Evolutionary conservation across 225 moss, liverwort and hornwort genomes (phyloP).

Genomic region (Sphagnum tenellum): DNA sequence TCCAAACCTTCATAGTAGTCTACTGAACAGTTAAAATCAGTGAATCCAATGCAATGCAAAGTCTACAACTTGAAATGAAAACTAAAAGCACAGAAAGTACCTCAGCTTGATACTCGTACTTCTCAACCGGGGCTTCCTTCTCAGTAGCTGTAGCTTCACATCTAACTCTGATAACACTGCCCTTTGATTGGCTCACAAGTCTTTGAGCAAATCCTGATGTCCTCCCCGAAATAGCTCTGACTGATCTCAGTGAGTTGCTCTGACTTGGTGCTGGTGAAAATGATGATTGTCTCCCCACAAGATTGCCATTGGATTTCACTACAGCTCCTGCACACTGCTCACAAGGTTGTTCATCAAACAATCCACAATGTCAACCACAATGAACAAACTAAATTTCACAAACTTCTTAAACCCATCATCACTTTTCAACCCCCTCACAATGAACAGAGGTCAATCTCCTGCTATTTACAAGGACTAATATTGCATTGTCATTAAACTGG

Average conservation of each 20-base stretch:
- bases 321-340: constrained; percentile 18
- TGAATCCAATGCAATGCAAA: not conserved
- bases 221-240: constrained; percentile 31
- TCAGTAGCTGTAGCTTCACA: constrained; percentile 22
- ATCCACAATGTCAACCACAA: too few relatives aligned
- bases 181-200: constrained; percentile 10
- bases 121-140: constrained; percentile 30
- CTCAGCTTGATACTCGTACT: constrained; percentile 70
- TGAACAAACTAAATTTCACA: too few relatives aligned
- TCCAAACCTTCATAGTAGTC: not conserved
- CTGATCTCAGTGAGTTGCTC: constrained; percentile 24
- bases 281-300: constrained; percentile 13
- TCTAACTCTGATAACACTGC: constrained; percentile 20
- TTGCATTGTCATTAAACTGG: not conserved
- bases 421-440: too few relatives aligned
- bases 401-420: too few relatives aligned
- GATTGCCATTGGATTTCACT: constrained; percentile 3
- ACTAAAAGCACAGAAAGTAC: constrained; percentile 10
- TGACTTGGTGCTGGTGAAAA: constrained; percentile 20
- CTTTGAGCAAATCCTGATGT: constrained; percentile 21
- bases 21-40: not conserved
- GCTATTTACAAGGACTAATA: too few relatives aligned
- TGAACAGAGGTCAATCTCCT: too few relatives aligned
- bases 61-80: constrained; percentile 1
- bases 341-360: not conserved